phyloP scores from a whole-genome alignment of 2,329 filamentous ascomycete genomes.

The Fusarium coffeatum region DNA sequence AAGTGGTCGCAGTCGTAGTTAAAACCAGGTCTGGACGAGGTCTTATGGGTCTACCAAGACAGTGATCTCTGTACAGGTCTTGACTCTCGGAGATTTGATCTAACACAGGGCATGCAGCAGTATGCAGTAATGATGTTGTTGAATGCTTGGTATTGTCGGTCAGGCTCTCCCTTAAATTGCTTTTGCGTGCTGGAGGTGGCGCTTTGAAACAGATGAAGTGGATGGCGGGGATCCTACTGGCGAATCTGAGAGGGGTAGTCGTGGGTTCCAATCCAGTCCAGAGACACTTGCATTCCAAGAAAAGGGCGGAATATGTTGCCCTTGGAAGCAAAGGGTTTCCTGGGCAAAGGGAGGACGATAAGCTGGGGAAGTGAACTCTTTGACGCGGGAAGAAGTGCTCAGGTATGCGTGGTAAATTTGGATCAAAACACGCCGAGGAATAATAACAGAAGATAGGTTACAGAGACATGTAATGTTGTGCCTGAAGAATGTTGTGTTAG shows the following conservation, averaged over 20 bases:
- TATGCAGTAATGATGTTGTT: slow-evolving; percentile 48
- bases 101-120: slow-evolving; percentile 48
- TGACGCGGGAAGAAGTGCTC: slow-evolving; percentile 36
- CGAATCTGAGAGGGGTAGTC: slow-evolving; percentile 50
- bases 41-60: slow-evolving; percentile 52
- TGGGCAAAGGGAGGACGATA: slow-evolving; percentile 22
- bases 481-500: slow-evolving; percentile 35
- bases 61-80: slow-evolving; percentile 46
- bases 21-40: slow-evolving; percentile 54
- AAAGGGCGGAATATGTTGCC: slow-evolving; percentile 46
- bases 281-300: slow-evolving; percentile 55
- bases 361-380: slow-evolving; percentile 39
- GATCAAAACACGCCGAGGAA: slow-evolving; percentile 13
- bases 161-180: slow-evolving; percentile 51
- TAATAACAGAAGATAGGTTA: slow-evolving; percentile 41
- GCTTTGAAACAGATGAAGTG: slow-evolving; percentile 53
- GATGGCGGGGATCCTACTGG: slow-evolving; percentile 50
- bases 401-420: slow-evolving; percentile 40
- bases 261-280: slow-evolving; percentile 51
- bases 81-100: slow-evolving; percentile 56
- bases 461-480: slow-evolving; percentile 29
- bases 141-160: slow-evolving; percentile 48
- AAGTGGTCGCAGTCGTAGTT: slow-evolving; percentile 49
- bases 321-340: slow-evolving; percentile 34
- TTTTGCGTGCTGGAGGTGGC: slow-evolving; percentile 50